phyloP scores from a whole-genome alignment of 371 early-diverging fungal genomes.

The Mucor irregularis region DNA sequence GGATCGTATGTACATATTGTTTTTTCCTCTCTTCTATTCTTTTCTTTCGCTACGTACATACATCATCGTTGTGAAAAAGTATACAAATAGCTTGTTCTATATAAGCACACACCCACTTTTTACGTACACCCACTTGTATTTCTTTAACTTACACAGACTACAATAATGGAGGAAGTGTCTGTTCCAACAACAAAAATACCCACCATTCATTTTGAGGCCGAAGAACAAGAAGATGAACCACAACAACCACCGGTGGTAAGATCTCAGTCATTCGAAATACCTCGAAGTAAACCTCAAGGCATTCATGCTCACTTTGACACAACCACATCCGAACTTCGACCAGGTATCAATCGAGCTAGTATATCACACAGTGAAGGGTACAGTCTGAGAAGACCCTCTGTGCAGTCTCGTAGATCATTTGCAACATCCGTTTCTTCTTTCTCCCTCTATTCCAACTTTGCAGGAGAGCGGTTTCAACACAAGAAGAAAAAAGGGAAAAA shows the following conservation, averaged over 20 bases:
- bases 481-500: neutral
- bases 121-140: neutral
- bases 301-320: slow-evolving; percentile 9
- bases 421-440: slow-evolving; percentile 30
- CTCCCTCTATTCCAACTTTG: slow-evolving; percentile 32
- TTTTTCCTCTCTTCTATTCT: neutral
- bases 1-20: no score
- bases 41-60: neutral
- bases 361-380: slow-evolving; percentile 15
- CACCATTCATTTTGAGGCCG: neutral
- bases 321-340: neutral
- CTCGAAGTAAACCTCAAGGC: slow-evolving; percentile 6
- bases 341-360: slow-evolving; percentile 2
- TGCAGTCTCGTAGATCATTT: slow-evolving; percentile 15
- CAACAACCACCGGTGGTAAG: neutral
- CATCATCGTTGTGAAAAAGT: no score
- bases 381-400: slow-evolving; percentile 1
- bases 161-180: neutral
- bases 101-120: neutral
- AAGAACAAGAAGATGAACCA: neutral
- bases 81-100: no score
- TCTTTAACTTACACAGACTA: neutral
- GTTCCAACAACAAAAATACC: neutral
- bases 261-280: slow-evolving; percentile 14
- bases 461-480: slow-evolving; percentile 29